Conservation (phyloP, 176 grass and related monocot species). For the Carex scoparia region DNA sequence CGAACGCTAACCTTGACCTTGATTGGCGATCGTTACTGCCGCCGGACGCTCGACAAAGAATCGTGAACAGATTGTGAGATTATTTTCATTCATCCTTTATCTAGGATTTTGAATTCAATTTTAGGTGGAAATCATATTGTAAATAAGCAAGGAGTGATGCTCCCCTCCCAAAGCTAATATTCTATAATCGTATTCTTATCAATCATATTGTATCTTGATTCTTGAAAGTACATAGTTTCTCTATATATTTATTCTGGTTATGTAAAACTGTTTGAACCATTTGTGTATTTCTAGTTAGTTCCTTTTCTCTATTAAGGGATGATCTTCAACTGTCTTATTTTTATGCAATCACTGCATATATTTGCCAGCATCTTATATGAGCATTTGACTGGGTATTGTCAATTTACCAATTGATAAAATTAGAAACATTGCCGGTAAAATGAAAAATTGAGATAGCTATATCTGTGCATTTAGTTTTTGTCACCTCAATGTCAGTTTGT, state of each 20-base stretch:
- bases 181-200: no score
- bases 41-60: conserved; percentile 57
- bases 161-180: no score
- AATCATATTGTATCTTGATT: no score
- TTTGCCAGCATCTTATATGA: no score
- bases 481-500: not conserved
- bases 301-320: not conserved
- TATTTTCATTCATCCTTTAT: not conserved
- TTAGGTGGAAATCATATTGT: not conserved
- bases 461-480: not conserved
- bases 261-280: not conserved
- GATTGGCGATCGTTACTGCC: conserved; percentile 67
- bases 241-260: not conserved
- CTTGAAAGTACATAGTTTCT: not conserved
- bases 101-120: not conserved
- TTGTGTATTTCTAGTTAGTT: no score
- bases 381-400: no score
- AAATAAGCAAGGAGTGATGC: no score
- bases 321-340: no score
- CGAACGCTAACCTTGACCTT: conserved; percentile 24
- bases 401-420: not conserved
- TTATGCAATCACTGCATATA: no score
- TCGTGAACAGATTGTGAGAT: conserved; percentile 74
- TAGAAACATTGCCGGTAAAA: not conserved
- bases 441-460: not conserved